Conservation (phyloP, 306 rosid genomes). For the Acacia confusa region DNA sequence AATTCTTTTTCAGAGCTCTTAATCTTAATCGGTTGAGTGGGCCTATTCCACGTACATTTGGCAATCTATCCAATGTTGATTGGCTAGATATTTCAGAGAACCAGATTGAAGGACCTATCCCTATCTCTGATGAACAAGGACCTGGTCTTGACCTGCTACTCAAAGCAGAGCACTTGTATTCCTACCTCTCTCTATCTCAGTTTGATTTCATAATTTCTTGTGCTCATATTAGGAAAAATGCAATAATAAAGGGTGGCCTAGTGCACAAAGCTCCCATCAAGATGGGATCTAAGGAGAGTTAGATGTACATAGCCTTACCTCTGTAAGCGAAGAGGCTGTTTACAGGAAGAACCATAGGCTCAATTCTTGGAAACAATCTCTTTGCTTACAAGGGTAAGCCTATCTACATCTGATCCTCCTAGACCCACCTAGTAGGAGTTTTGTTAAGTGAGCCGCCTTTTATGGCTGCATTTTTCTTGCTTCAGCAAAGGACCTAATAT, state of each 20-base stretch:
- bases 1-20: slow-evolving; percentile 42
- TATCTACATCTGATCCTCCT: too few relatives aligned
- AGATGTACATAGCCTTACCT: too few relatives aligned
- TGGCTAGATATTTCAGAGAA: slow-evolving; percentile 56
- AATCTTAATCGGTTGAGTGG: slow-evolving; percentile 43
- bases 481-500: slow-evolving; percentile 25
- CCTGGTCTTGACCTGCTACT: slow-evolving; percentile 52
- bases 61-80: slow-evolving; percentile 47
- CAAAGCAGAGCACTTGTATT: slow-evolving; percentile 48
- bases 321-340: too few relatives aligned
- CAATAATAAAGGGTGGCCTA: too few relatives aligned
- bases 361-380: too few relatives aligned
- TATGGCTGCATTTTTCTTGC: slow-evolving; percentile 5
- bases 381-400: too few relatives aligned
- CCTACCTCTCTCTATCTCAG: neutral
- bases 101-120: slow-evolving; percentile 47
- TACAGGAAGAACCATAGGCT: too few relatives aligned
- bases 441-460: too few relatives aligned
- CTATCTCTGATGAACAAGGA: slow-evolving; percentile 44
- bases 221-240: neutral
- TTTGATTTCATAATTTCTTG: slow-evolving; percentile 8
- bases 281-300: too few relatives aligned
- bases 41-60: slow-evolving; percentile 42
- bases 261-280: too few relatives aligned
- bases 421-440: too few relatives aligned